phyloP scores from a whole-genome alignment of 192 early-diverging fungal genomes.

The Cladochytrium replicatum region DNA sequence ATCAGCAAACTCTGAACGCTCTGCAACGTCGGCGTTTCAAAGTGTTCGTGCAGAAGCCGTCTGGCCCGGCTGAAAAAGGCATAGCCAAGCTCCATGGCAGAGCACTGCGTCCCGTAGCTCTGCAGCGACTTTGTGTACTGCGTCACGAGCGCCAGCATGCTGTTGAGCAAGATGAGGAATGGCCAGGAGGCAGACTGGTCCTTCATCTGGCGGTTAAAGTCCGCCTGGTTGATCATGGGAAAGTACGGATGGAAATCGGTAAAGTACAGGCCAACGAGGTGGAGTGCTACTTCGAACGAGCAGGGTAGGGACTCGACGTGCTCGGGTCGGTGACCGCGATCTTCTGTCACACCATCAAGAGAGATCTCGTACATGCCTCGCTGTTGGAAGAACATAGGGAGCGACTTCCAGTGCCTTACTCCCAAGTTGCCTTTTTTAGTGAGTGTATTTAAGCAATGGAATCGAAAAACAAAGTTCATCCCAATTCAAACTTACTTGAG shows the following conservation, averaged over 20 bases:
- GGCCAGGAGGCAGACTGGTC: slow-evolving; percentile 33
- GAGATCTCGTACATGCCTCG: slow-evolving; percentile 28
- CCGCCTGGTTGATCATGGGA: slow-evolving; percentile 31
- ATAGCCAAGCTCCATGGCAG: slow-evolving; percentile 24
- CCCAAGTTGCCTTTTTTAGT: too few species aligned
- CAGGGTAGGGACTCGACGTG: slow-evolving; percentile 30
- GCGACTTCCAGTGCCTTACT: slow-evolving; percentile 30
- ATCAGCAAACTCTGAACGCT: slow-evolving; percentile 35
- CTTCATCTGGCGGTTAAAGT: slow-evolving; percentile 33
- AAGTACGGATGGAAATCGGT: slow-evolving; percentile 39
- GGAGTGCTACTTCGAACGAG: slow-evolving; percentile 28
- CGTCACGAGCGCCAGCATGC: slow-evolving; percentile 37
- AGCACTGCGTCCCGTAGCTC: slow-evolving; percentile 24
- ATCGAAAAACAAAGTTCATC: too few species aligned
- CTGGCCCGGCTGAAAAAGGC: slow-evolving; percentile 36
- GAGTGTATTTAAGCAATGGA: too few species aligned
- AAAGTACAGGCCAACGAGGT: slow-evolving; percentile 38
- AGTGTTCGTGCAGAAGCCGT: slow-evolving; percentile 28
- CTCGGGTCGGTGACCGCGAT: slow-evolving; percentile 26
- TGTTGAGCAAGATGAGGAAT: slow-evolving; percentile 33
- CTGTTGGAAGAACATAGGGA: slow-evolving; percentile 32
- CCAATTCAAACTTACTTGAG: too few species aligned
- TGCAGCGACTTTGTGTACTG: slow-evolving; percentile 27
- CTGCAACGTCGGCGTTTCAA: slow-evolving; percentile 42
- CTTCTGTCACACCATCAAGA: slow-evolving; percentile 23